phyloP scores from a whole-genome alignment of 73 alveolate genomes.

The Durusdinium trenchii region DNA sequence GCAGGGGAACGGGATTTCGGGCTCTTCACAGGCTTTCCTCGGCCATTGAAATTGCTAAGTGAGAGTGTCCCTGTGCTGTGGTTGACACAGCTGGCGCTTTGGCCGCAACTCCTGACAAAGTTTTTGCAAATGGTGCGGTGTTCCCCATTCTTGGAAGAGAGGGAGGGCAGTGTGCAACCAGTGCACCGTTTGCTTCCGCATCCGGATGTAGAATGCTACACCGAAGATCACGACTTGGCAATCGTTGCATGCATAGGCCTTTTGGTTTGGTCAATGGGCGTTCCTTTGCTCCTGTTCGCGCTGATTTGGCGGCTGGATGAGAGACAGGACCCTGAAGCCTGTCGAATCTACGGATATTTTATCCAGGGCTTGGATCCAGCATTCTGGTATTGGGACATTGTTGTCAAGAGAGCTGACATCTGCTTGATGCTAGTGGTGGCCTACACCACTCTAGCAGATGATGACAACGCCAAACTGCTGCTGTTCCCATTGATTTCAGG shows the following conservation, averaged over 20 bases:
- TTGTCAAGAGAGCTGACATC: conserved; percentile 63
- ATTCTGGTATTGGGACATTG: conserved; percentile 77
- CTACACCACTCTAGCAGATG: conserved; percentile 55
- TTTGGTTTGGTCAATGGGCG: conserved; percentile 13
- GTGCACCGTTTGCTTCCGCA: conserved; percentile 41
- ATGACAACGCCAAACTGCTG: conserved; percentile 55
- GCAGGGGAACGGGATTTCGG: conserved; percentile 16
- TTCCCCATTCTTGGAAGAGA: not conserved
- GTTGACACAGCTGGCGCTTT: conserved; percentile 4
- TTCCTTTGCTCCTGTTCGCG: conserved; percentile 20
- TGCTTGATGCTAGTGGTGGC: conserved; percentile 32
- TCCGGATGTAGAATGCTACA: conserved; percentile 60
- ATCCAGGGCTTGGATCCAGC: conserved; percentile 65
- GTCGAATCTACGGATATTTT: conserved; percentile 43
- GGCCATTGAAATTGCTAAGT: not conserved
- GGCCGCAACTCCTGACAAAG: not conserved
- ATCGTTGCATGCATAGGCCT: conserved; percentile 22
- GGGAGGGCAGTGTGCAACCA: not conserved
- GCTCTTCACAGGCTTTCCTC: conserved; percentile 21
- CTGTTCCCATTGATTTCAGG: conserved; percentile 60
- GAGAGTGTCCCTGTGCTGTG: conserved; percentile 20
- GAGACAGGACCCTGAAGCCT: conserved; percentile 22
- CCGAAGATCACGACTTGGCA: not conserved
- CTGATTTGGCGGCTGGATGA: conserved; percentile 12
- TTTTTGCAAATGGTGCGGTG: conserved; percentile 60